Evolutionary conservation across 768 basidiomycete species (phyloP), one percentile per base, ranked within the genome.

Genomic region (Mycena metata): DNA sequence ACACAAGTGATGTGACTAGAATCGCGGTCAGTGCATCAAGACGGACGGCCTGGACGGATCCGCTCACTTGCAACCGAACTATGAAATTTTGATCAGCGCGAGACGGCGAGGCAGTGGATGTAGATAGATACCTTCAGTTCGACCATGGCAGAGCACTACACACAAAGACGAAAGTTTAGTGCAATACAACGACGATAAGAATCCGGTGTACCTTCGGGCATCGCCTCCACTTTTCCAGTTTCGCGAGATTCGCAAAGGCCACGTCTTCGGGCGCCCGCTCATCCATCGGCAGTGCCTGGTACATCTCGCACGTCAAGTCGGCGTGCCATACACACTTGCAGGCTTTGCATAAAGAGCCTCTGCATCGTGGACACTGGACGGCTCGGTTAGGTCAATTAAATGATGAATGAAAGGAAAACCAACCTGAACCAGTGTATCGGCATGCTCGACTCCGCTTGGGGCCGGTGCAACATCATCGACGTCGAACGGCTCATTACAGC

Each of bases 51-150:
- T n/a, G n/a, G n/a, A 36, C 6, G 10, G 7, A 15, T 24, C 50
- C 10, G 46, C 70, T 66, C 35, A 73, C 73, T 74, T 74, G 73
- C 73, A 74, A 5, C 73, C 73, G 39, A 58, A 72, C 71, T 70
- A 26, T 10, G 12, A 39, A 26, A 35, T 12, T 1, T 5, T 24
- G 51, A 26, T 65, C 12, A 65, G 62, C 23, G 13, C 21, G 15
- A n/a, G n/a, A n/a, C n/a, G 21, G 12, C 7, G 39, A 17, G 16
- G 2, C 10, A 42, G 15, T 17, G 46, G 36, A 30, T 26, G 60
- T 4, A 42, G 24, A 69, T 21, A 42, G 76, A 51, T 63, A 80
- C 81, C 81, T 82, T 61, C 73, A 74, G 52, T 51, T 74, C 73
- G 13, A 74, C 73, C 73, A 74, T 74, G 0, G 73, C 72, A 8